Percentiles rank a stretch among this genome's conserved stretches.
phyloP scores from a whole-genome alignment of 805 yeast genomes.

The Wickerhamomyces canadensis region DNA sequence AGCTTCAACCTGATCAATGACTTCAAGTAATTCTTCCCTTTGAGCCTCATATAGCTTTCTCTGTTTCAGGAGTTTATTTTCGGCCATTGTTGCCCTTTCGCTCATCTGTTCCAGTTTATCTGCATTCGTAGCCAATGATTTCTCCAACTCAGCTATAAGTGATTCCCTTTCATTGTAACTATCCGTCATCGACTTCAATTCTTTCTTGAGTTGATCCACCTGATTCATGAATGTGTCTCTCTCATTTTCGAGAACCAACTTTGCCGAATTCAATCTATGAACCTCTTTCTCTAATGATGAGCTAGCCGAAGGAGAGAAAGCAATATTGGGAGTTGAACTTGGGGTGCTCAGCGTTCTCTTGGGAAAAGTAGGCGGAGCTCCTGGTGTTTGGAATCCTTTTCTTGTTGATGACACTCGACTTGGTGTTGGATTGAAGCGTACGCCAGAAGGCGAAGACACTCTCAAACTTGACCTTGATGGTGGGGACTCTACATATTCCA shows the following conservation, averaged over 20 bases:
- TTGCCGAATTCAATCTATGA: constrained; percentile 14
- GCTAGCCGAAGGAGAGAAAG: neutral
- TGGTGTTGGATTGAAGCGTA: constrained; percentile 13
- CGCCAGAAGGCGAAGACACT: constrained; percentile 6
- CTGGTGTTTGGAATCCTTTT: constrained; percentile 2
- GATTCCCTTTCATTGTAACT: constrained; percentile 9
- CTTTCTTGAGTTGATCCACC: constrained; percentile 23
- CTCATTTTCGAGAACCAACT: constrained; percentile 16
- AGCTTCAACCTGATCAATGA: constrained; percentile 47
- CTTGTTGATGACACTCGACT: constrained; percentile 4
- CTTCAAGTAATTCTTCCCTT: constrained; percentile 53
- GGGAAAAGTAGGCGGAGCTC: constrained; percentile 1
- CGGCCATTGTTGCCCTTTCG: constrained; percentile 23
- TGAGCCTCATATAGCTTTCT: constrained; percentile 45
- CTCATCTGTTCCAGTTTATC: constrained; percentile 10
- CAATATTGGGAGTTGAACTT: constrained; percentile 3
- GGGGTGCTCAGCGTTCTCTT: constrained; percentile 6
- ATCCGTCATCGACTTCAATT: constrained; percentile 13
- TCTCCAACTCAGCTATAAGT: constrained; percentile 11
- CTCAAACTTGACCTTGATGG: constrained; percentile 3
- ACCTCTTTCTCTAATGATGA: constrained; percentile 14
- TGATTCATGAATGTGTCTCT: constrained; percentile 40
- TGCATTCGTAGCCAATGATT: constrained; percentile 6
- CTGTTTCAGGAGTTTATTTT: constrained; percentile 40
- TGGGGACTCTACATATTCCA: constrained; percentile 17